These are phyloP conservation scores for Cytospora piceae DNA, from an alignment of 2,329 filamentous ascomycete genomes.

Conservation along the genomic window DNA sequence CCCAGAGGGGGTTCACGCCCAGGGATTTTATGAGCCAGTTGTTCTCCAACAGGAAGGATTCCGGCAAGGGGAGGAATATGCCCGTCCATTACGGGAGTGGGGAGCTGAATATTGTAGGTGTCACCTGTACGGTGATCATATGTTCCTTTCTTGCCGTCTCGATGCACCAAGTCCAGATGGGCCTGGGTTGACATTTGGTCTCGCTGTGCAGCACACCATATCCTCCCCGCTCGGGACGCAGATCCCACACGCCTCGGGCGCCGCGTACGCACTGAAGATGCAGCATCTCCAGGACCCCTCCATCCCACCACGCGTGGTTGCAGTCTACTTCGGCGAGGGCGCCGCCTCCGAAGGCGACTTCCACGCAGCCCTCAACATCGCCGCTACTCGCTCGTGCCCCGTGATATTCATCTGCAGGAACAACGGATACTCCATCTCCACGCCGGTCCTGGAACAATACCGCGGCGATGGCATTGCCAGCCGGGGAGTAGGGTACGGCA, in stretches of 20 bases:
- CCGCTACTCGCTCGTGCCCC: constrained; percentile 75
- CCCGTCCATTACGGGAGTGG: constrained; percentile 92
- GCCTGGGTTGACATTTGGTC: background rate
- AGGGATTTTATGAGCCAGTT: constrained; percentile 94
- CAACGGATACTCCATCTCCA: constrained; percentile 82
- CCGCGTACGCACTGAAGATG: constrained; percentile 78
- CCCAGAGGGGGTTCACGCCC: constrained; percentile 84
- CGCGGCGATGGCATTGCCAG: constrained; percentile 81
- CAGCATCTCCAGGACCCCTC: constrained; percentile 69
- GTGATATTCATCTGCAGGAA: constrained; percentile 82
- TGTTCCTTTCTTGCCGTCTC: background rate
- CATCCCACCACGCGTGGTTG: constrained; percentile 63
- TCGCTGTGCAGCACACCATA: constrained; percentile 65
- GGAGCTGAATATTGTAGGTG: constrained; percentile 77
- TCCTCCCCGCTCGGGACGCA: constrained; percentile 79
- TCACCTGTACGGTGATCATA: constrained; percentile 8
- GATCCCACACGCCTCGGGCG: constrained; percentile 77
- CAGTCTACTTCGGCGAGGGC: constrained; percentile 81
- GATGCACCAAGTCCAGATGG: background rate
- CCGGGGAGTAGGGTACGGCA: constrained; percentile 79
- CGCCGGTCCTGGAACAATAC: constrained; percentile 80
- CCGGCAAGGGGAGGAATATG: constrained; percentile 88
- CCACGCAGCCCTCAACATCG: constrained; percentile 80
- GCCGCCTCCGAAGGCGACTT: constrained; percentile 83
- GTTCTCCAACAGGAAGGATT: constrained; percentile 83